Evolutionary conservation across 140 eudicot genomes (phyloP).

Genomic region (Anethum foeniculum): DNA sequence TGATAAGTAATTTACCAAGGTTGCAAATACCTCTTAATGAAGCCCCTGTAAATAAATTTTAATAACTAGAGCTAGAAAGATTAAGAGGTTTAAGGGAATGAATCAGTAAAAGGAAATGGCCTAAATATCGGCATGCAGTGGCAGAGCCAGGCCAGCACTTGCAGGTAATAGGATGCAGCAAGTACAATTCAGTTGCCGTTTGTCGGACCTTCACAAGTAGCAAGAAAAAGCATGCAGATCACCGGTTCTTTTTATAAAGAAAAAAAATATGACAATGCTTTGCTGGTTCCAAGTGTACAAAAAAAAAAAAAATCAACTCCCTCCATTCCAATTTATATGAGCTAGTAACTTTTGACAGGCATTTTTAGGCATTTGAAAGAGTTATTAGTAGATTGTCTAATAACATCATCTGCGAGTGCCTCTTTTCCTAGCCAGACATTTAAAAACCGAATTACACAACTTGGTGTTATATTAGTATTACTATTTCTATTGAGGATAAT

Average conservation of each 20-base stretch:
- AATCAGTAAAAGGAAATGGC: neutral
- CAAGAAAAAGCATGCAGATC: neutral
- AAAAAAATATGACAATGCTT: neutral
- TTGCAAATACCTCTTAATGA: neutral
- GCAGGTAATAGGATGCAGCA: neutral
- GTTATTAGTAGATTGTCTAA: neutral
- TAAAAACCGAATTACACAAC: neutral
- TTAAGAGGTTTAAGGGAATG: neutral
- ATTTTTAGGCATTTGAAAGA: neutral
- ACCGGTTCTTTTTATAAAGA: neutral
- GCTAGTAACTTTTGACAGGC: neutral
- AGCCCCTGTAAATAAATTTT: neutral
- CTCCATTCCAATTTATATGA: neutral
- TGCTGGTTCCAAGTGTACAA: neutral
- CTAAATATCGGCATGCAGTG: neutral
- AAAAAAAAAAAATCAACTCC: neutral
- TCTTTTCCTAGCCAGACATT: neutral
- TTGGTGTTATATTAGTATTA: neutral
- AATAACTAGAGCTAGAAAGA: neutral
- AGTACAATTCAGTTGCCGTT: neutral
- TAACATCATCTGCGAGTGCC: neutral
- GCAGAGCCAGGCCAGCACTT: neutral
- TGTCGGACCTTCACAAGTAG: neutral
- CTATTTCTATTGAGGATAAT: neutral
- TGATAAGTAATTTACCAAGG: neutral